A percentile compares a stretch with the other conserved stretches of the same genome.
Conservation (phyloP, 768 basidiomycete genomes). For the Trametes villosa region DNA sequence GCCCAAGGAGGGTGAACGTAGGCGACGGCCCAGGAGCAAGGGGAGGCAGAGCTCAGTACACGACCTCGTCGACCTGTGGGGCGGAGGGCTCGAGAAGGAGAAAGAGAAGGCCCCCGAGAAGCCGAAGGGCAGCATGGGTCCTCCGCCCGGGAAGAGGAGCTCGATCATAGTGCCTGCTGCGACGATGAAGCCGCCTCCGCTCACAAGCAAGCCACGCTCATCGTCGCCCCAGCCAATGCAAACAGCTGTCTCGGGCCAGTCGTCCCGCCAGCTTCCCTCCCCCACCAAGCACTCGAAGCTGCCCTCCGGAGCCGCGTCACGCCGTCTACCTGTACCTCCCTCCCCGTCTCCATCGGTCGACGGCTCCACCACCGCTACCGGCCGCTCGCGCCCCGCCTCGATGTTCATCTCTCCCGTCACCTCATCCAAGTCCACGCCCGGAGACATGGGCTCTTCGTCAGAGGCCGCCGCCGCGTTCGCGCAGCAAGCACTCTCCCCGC, state of each 20-base stretch:
- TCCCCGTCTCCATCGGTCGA: slow-evolving; percentile 33
- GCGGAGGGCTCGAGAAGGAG: slow-evolving; percentile 55
- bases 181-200: slow-evolving; percentile 24
- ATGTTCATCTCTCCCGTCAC: slow-evolving; percentile 69
- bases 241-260: neutral
- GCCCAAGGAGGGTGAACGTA: slow-evolving; percentile 20
- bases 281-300: slow-evolving; percentile 37
- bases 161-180: slow-evolving; percentile 31
- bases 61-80: slow-evolving; percentile 80
- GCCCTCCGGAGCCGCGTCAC: slow-evolving; percentile 25
- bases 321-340: slow-evolving; percentile 27
- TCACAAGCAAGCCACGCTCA: slow-evolving; percentile 17
- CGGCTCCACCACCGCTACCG: slow-evolving; percentile 36
- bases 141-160: slow-evolving; percentile 20
- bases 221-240: slow-evolving; percentile 24
- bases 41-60: slow-evolving; percentile 82
- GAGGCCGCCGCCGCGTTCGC: slow-evolving; percentile 33
- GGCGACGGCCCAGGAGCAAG: slow-evolving; percentile 45
- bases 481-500: slow-evolving; percentile 39
- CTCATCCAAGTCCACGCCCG: slow-evolving; percentile 45
- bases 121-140: slow-evolving; percentile 11
- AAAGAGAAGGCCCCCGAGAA: slow-evolving; percentile 46
- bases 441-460: slow-evolving; percentile 43
- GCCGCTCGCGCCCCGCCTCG: slow-evolving; percentile 77
- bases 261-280: slow-evolving; percentile 20